Evolutionary conservation across 2,329 filamentous ascomycete genomes (phyloP).

Genomic region (Knufia fluminis): DNA sequence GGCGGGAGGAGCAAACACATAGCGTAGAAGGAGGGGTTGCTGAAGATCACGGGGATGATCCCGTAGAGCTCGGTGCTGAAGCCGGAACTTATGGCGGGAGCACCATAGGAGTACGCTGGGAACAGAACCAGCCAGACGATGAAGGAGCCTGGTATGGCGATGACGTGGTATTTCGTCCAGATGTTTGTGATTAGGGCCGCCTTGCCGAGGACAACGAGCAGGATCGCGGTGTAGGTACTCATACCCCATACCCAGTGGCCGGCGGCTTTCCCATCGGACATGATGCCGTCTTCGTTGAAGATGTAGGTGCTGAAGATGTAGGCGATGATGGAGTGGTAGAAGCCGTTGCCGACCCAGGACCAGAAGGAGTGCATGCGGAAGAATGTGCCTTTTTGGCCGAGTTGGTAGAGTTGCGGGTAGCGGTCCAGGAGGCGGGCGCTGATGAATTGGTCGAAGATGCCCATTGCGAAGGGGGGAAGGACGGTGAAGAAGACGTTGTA

Average conservation of each 20-base stretch:
- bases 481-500: conserved; percentile 99
- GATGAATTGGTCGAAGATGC: conserved; percentile 96
- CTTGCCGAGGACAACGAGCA: conserved; percentile 88
- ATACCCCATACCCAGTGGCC: conserved; percentile 99
- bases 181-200: conserved; percentile 91
- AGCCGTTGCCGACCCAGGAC: conserved; percentile 86
- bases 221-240: conserved; percentile 84
- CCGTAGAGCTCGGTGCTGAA: conserved; percentile 80
- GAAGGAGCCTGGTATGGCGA: conserved; percentile 91
- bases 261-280: conserved; percentile 67
- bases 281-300: conserved; percentile 69
- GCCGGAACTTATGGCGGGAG: conserved; percentile 63
- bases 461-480: conserved; percentile 82
- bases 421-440: conserved; percentile 86
- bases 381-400: conserved; percentile 86
- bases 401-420: conserved; percentile 89
- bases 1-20: conserved; percentile 73
- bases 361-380: conserved; percentile 89
- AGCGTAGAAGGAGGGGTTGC: conserved; percentile 79
- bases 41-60: conserved; percentile 70
- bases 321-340: conserved; percentile 90
- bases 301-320: conserved; percentile 77
- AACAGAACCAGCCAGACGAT: conserved; percentile 85
- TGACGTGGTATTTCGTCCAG: conserved; percentile 96
- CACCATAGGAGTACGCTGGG: conserved; percentile 75